Percentiles rank a stretch among this genome's conserved stretches.
Evolutionary conservation across 1,284 basidiomycete genomes (phyloP).

Genomic region (Moesziomyces globuligerus): DNA sequence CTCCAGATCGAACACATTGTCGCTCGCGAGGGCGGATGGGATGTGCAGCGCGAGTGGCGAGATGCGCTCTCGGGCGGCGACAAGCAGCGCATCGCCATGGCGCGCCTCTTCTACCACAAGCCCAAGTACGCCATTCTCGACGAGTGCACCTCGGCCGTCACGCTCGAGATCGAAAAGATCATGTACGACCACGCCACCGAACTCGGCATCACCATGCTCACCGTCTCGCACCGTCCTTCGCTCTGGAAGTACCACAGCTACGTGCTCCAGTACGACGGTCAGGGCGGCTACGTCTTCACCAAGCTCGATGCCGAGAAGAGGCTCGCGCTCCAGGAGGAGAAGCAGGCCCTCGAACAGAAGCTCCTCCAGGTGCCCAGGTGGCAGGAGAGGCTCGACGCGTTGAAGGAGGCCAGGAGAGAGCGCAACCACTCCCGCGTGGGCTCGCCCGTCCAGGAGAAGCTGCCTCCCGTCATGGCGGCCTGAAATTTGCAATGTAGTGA

Average conservation of each 20-base stretch:
- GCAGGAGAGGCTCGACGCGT: slow-evolving; percentile 78
- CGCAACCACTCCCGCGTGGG: slow-evolving; percentile 13
- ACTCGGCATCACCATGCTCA: slow-evolving; percentile 67
- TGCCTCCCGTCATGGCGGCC: slow-evolving; percentile 17
- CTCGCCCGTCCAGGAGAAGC: slow-evolving; percentile 25
- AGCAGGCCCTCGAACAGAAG: slow-evolving; percentile 69
- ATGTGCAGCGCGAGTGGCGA: slow-evolving; percentile 86
- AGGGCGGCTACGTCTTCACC: slow-evolving; percentile 77
- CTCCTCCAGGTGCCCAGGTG: slow-evolving; percentile 77
- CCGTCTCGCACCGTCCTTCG: slow-evolving; percentile 73
- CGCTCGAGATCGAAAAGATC: slow-evolving; percentile 86
- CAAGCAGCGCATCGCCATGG: slow-evolving; percentile 89
- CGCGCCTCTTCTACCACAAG: slow-evolving; percentile 91
- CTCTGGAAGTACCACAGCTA: slow-evolving; percentile 92
- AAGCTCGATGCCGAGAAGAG: slow-evolving; percentile 91
- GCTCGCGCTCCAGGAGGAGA: slow-evolving; percentile 91
- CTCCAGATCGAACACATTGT: slow-evolving; percentile 90
- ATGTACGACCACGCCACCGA: slow-evolving; percentile 94
- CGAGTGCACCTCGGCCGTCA: slow-evolving; percentile 93
- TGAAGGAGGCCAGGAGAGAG: slow-evolving; percentile 69
- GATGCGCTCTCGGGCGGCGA: slow-evolving; percentile 85
- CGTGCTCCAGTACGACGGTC: slow-evolving; percentile 76
- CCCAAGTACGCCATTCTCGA: slow-evolving; percentile 98
- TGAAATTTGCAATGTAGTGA: slow-evolving; percentile 3
- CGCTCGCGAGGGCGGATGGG: slow-evolving; percentile 96